Evolutionary conservation across 495 filamentous ascomycete species (phyloP), one percentile per base, ranked within the genome.

Genomic region (Talaromyces nanjingensis): DNA sequence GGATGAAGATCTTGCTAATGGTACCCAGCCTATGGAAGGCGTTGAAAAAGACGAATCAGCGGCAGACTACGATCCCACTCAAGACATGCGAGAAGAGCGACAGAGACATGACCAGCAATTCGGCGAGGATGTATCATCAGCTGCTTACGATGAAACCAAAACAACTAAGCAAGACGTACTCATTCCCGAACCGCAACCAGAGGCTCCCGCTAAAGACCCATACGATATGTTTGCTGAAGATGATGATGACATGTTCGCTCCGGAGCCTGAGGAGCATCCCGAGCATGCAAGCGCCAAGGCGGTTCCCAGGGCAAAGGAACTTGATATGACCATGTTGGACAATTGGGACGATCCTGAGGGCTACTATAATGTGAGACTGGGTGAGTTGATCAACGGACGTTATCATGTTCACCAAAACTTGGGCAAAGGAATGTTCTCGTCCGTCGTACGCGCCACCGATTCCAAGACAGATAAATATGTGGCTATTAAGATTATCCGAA

Each of bases 171-270:
- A 86, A 66, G 84, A 86, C 65, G 73, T 86, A 59, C 74, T 87
- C 11, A 69, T 85, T 18, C 83, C 83, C 14, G 77, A 77, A 60
- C 70, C 79, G 3, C 68, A 72, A 31, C 67, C 70, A 49, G 70
- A 70, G 54, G 69, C 72, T 59, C 81, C 72, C 63, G 67, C 73
- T 29, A 82, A 77, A 59, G 83, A 85, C 63, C 84, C 91, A 12
- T 93, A 92, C 74, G 96, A 98, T 72, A 98, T 98, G 93, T 98
- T 98, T 73, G 91, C 91, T 18, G 91, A 94, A 49, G 90, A 92
- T 61, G 90, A 91, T 64, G 90, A 96, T 64, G 90, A 94, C 71
- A 93, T 96, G 82, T 96, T 96, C 75, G 91, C 87, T 6, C 86
- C 86, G 63, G 79, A 82, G n/a, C 71, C 73, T 5, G 79, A 83